Conservation (phyloP, 306 rosid species). For the Luffa acutangula region DNA sequence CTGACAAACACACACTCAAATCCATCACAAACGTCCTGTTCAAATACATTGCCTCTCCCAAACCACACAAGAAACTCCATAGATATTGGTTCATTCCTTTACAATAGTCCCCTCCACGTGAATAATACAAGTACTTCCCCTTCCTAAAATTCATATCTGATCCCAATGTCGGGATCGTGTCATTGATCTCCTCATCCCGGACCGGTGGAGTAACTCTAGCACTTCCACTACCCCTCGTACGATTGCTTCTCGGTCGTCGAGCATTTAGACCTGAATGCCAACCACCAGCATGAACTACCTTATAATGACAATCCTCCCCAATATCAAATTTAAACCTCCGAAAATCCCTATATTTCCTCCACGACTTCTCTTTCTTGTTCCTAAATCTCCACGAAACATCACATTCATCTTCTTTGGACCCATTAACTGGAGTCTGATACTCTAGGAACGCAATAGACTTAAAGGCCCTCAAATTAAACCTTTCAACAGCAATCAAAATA, state of each 20-base stretch:
- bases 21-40: constrained; percentile 95
- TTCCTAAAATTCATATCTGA: constrained; percentile 61
- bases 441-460: constrained; percentile 69
- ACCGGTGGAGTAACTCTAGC: constrained; percentile 3
- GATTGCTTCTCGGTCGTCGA: constrained; percentile 29
- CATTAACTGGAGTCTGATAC: constrained; percentile 63
- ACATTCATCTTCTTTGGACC: constrained; percentile 63
- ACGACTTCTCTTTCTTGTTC: constrained; percentile 78
- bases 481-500: constrained; percentile 47
- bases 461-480: constrained; percentile 59
- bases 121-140: constrained; percentile 88
- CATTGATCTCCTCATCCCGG: constrained; percentile 83
- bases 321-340: constrained; percentile 49
- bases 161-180: constrained; percentile 77
- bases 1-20: constrained; percentile 66
- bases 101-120: constrained; percentile 94
- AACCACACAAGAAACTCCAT: constrained; percentile 97
- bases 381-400: constrained; percentile 87
- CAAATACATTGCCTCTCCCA: constrained; percentile 93
- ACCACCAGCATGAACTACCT: constrained; percentile 60
- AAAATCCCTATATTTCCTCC: constrained; percentile 95
- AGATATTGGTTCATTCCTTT: constrained; percentile 92
- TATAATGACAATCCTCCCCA: constrained; percentile 52
- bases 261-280: constrained; percentile 94
- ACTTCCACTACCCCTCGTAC: constrained; percentile 9